phyloP scores from a whole-genome alignment of 805 yeast species.

The Metschnikowia reukaufii region DNA sequence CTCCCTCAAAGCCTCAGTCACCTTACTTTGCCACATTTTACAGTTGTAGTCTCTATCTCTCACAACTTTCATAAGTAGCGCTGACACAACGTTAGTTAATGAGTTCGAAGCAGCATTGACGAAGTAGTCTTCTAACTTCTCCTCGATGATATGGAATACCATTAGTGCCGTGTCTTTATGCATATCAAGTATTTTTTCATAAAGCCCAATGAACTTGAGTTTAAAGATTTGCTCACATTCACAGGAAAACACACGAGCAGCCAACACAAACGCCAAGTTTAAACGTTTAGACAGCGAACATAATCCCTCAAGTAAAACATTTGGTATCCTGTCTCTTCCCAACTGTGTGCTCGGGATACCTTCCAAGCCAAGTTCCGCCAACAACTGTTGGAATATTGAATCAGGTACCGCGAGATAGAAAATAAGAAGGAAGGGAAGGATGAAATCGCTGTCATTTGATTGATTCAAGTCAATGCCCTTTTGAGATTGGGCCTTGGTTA shows the following conservation, averaged over 20 bases:
- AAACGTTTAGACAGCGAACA: constrained; percentile 21
- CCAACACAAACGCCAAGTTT: constrained; percentile 27
- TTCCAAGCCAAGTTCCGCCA: constrained; percentile 24
- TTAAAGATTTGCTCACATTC: constrained; percentile 31
- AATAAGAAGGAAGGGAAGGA: constrained; percentile 28
- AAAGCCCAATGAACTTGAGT: constrained; percentile 30
- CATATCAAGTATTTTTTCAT: constrained; percentile 25
- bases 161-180: constrained; percentile 24
- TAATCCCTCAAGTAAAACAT: constrained; percentile 28
- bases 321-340: constrained; percentile 28
- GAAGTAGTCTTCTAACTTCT: constrained; percentile 28
- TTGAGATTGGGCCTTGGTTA: not conserved
- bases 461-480: not conserved
- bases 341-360: constrained; percentile 9
- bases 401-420: constrained; percentile 32
- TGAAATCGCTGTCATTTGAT: constrained; percentile 1
- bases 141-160: constrained; percentile 33
- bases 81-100: constrained; percentile 28
- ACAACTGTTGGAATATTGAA: constrained; percentile 24
- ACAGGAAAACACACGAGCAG: constrained; percentile 30
- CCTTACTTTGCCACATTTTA: constrained; percentile 1
- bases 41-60: constrained; percentile 17
- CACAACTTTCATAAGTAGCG: constrained; percentile 24
- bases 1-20: not conserved
- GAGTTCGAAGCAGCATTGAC: constrained; percentile 30